Evolutionary conservation across 2,329 filamentous ascomycete species (phyloP).

Genomic region (Cyphellophora europaea): DNA sequence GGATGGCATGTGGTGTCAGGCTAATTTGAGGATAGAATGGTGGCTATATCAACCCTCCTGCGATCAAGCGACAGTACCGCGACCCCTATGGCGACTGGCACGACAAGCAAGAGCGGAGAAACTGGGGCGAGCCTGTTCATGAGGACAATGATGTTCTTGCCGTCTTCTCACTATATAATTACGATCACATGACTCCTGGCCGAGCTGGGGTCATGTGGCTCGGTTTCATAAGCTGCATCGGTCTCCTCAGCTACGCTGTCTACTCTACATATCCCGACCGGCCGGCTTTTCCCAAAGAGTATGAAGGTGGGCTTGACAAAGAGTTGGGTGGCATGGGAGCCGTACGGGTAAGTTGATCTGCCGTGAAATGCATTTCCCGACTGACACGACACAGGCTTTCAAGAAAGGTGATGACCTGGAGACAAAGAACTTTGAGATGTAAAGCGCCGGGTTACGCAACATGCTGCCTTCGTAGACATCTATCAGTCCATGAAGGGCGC

Average conservation of each 20-base stretch:
- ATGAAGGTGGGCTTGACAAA: conserved; percentile 57
- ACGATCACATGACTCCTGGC: conserved; percentile 69
- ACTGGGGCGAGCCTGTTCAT: conserved; percentile 92
- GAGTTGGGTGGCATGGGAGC: conserved; percentile 66
- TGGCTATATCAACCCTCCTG: conserved; percentile 39
- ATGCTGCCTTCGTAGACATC: no score
- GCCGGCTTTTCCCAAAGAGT: conserved; percentile 59
- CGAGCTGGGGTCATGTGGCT: conserved; percentile 62
- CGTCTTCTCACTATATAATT: conserved; percentile 80
- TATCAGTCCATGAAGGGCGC: no score
- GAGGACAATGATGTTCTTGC: conserved; percentile 93
- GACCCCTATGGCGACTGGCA: conserved; percentile 93
- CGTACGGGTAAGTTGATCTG: conserved; percentile 38
- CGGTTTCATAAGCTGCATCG: conserved; percentile 54
- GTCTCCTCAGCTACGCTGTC: conserved; percentile 59
- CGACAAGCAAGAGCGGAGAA: conserved; percentile 94
- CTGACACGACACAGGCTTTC: conserved; percentile 6
- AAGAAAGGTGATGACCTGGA: conserved; percentile 8
- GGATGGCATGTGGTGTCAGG: no score
- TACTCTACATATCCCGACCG: conserved; percentile 63
- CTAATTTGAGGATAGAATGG: conserved; percentile 36
- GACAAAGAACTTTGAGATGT: conserved; percentile 1
- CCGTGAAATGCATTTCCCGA: neutral
- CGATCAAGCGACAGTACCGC: conserved; percentile 80
- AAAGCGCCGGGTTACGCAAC: no score